These are phyloP conservation scores for Populus pruinosa DNA, from an alignment of 345 rosid genomes.

Conservation along the genomic window DNA sequence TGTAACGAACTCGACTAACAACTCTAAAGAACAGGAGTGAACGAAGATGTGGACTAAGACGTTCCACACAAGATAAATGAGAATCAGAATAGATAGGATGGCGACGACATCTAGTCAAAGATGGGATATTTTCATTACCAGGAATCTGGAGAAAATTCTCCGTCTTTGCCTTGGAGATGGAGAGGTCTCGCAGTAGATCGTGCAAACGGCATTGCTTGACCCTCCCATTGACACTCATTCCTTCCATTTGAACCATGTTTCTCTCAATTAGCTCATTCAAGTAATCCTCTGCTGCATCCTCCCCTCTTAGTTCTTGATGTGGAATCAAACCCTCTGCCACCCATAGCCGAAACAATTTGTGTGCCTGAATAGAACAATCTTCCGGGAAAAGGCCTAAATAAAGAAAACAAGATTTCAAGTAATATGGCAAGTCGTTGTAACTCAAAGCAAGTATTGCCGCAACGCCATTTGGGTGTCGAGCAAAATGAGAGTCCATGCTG, in stretches of 20 bases:
- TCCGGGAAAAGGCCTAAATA: conserved; percentile 28
- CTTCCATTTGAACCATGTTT: conserved; percentile 27
- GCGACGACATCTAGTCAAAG: no score
- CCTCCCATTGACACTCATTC: conserved; percentile 10
- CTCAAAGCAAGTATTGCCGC: conserved; percentile 28
- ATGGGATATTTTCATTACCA: neutral
- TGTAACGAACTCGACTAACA: no score
- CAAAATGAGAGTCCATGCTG: conserved; percentile 21
- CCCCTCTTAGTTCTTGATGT: conserved; percentile 17
- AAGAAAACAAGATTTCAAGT: conserved; percentile 33
- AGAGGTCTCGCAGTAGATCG: conserved; percentile 21
- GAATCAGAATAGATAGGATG: no score
- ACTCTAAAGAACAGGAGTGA: no score
- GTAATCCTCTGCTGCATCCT: conserved; percentile 28
- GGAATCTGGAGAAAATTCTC: conserved; percentile 19
- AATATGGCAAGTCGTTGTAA: conserved; percentile 23
- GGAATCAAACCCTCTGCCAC: conserved; percentile 27
- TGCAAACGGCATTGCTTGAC: conserved; percentile 24
- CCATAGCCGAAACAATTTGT: conserved; percentile 28
- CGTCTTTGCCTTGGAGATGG: conserved; percentile 22
- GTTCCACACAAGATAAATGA: no score
- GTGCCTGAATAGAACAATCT: conserved; percentile 14
- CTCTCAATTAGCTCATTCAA: conserved; percentile 28
- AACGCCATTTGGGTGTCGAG: conserved; percentile 19
- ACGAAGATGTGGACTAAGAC: no score